Evolutionary conservation across 2,329 filamentous ascomycete genomes (phyloP), one percentile per base, ranked within the genome.

Genomic region (Sarocladiaceae sp.): DNA sequence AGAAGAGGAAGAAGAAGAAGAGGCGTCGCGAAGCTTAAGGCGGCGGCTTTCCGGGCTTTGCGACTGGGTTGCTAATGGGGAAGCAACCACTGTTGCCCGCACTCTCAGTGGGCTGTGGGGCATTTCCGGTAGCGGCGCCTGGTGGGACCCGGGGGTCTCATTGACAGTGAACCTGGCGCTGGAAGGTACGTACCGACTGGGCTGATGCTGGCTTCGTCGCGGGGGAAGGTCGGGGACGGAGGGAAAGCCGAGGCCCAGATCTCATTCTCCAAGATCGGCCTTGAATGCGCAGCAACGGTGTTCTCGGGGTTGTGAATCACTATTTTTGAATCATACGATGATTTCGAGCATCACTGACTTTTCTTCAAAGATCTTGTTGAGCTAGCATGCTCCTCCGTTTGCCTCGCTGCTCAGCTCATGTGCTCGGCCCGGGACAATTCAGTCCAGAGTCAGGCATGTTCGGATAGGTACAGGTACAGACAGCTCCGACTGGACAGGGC

Each of bases 21-120:
- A 31, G 37, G 17, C 29, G 49, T 36, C 13, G 35, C 47, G 29
- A 37, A 50, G 47, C 33, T 50, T 50, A 50, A 37, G 47, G 47
- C 44, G 18, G 44, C 26, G 26, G 22, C 10, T 20, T 44, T 20
- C 22, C 22, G 40, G 40, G 22, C 22, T 44, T 26, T 28, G 40
- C 23, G 13, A 6, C 13, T 8, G 4, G 5, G 17, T 10, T 40
- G n/a, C n/a, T n/a, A n/a, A n/a, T n/a, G n/a, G n/a, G n/a, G n/a
- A n/a, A n/a, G n/a, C n/a, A n/a, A n/a, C n/a, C n/a, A n/a, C n/a
- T n/a, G n/a, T n/a, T n/a, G n/a, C n/a, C n/a, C n/a, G n/a, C n/a
- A n/a, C n/a, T n/a, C n/a, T n/a, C n/a, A n/a, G n/a, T n/a, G n/a
- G n/a, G n/a, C n/a, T n/a, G n/a, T n/a, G n/a, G n/a, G n/a, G n/a